phyloP scores from a whole-genome alignment of 2,329 filamentous ascomycete genomes.

The Ceratocystis papillata region DNA sequence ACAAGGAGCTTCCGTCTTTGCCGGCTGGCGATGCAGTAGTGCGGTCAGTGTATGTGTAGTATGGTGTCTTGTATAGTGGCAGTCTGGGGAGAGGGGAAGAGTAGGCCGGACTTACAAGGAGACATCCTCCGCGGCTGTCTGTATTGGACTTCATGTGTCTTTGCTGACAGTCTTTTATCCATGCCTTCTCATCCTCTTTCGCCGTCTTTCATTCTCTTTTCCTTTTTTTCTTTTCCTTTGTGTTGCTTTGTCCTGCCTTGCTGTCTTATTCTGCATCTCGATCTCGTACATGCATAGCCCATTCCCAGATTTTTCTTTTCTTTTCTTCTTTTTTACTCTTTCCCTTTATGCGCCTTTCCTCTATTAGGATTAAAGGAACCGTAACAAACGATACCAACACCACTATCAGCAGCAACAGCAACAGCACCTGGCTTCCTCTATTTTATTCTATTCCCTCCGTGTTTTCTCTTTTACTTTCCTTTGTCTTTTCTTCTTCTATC shows the following conservation, averaged over 20 bases:
- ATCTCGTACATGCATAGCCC: slow-evolving; percentile 8
- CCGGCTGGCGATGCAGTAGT: slow-evolving; percentile 31
- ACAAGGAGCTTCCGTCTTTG: slow-evolving; percentile 50
- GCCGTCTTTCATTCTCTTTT: slow-evolving; percentile 24
- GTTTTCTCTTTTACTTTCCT: neutral
- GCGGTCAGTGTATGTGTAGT: slow-evolving; percentile 22
- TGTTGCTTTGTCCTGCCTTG: slow-evolving; percentile 17
- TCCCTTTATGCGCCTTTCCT: neutral
- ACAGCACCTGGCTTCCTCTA: neutral
- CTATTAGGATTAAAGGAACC: neutral
- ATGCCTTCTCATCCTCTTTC: neutral
- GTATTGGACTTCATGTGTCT: slow-evolving; percentile 12
- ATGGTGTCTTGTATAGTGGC: neutral
- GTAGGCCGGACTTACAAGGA: too few relatives aligned
- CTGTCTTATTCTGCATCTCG: slow-evolving; percentile 26
- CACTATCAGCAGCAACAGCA: neutral
- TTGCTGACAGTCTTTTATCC: neutral
- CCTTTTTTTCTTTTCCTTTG: slow-evolving; percentile 20
- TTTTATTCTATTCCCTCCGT: neutral
- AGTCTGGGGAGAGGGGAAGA: slow-evolving; percentile 13
- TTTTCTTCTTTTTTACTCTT: neutral
- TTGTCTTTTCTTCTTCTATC: neutral
- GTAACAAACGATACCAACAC: neutral
- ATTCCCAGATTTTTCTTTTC: slow-evolving; percentile 18
- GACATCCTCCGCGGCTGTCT: slow-evolving; percentile 4